phyloP scores from a whole-genome alignment of 495 filamentous ascomycete species.

The Neurospora intermedia region DNA sequence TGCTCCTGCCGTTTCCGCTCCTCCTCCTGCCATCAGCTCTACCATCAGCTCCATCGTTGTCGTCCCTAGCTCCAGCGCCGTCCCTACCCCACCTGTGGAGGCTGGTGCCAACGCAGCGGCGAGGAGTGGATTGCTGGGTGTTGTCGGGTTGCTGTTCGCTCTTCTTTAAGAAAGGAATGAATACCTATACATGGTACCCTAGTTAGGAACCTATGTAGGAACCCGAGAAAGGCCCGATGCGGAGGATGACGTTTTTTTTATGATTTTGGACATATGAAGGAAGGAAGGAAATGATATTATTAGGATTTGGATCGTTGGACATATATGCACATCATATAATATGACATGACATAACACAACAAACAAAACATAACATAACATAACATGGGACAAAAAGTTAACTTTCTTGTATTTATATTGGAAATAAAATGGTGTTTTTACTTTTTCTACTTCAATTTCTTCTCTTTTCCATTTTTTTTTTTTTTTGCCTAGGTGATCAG shows the following conservation, averaged over 20 bases:
- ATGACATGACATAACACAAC: not conserved
- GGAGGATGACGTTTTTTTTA: not conserved
- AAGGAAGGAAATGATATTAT: not conserved
- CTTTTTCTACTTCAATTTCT: too few species aligned
- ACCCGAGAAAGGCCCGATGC: not conserved
- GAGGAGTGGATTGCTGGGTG: not conserved
- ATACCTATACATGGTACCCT: not conserved
- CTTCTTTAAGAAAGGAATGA: not conserved
- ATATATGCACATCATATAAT: not conserved
- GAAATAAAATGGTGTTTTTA: not conserved
- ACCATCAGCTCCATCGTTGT: not conserved
- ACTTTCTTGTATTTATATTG: not conserved
- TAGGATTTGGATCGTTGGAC: not conserved
- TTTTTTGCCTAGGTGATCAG: too few species aligned
- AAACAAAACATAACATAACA: not conserved
- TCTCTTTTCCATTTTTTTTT: too few species aligned
- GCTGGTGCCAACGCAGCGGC: not conserved
- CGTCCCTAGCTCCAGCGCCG: not conserved
- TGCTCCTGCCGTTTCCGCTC: not conserved
- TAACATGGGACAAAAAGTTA: not conserved
- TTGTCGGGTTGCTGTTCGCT: not conserved
- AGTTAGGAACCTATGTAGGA: not conserved
- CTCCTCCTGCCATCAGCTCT: not conserved
- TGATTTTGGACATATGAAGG: not conserved
- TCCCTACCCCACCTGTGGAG: not conserved